phyloP scores from a whole-genome alignment of 2,329 filamentous ascomycete species.

The Apiospora malaysiana region DNA sequence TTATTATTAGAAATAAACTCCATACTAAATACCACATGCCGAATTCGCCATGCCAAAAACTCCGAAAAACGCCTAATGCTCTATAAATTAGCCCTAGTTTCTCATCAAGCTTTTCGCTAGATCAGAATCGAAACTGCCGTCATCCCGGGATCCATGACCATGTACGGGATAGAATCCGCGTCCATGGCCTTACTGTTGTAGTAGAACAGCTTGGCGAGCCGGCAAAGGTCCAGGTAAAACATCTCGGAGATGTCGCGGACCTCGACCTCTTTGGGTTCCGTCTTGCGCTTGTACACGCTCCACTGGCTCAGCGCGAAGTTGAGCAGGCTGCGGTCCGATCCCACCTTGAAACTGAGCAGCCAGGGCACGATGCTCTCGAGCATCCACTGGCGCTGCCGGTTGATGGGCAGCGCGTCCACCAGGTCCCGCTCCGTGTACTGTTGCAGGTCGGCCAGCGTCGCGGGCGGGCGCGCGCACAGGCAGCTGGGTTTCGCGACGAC shows the following conservation, averaged over 20 bases:
- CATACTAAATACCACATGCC: neutral
- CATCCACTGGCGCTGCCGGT: conserved; percentile 50
- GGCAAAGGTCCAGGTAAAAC: conserved; percentile 38
- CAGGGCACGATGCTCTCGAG: conserved; percentile 51
- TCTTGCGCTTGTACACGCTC: conserved; percentile 36
- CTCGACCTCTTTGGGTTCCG: conserved; percentile 29
- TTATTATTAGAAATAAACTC: neutral
- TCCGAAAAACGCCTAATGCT: neutral
- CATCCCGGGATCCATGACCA: conserved; percentile 44
- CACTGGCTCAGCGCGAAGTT: conserved; percentile 48
- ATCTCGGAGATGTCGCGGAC: conserved; percentile 35
- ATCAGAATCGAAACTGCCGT: conserved; percentile 45
- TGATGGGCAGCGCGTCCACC: conserved; percentile 48
- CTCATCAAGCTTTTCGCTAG: conserved; percentile 1
- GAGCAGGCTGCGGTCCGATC: conserved; percentile 46
- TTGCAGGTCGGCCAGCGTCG: conserved; percentile 37
- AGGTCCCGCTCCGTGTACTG: conserved; percentile 41
- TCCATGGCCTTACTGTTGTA: conserved; percentile 42
- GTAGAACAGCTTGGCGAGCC: conserved; percentile 38
- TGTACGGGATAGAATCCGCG: conserved; percentile 42
- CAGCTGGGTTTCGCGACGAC: conserved; percentile 51
- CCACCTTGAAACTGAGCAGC: conserved; percentile 51
- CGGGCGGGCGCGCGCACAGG: conserved; percentile 43
- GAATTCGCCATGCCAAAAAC: neutral
- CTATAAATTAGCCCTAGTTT: neutral